phyloP scores from a whole-genome alignment of 345 rosid species.

The Arabidopsis suecica region DNA sequence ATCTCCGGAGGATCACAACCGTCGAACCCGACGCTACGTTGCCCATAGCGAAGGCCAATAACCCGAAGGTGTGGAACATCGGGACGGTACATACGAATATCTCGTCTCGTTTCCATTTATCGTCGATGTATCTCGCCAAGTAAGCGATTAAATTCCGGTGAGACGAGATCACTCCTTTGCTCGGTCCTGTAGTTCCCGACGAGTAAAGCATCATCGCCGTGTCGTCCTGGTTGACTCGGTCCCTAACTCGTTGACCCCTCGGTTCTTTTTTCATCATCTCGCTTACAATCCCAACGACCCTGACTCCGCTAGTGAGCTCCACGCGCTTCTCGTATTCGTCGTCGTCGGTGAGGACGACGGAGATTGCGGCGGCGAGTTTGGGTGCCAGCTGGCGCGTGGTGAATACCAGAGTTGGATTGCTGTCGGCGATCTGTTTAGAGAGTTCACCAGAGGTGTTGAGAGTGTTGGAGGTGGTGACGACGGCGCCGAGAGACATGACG shows the following conservation, averaged over 20 bases:
- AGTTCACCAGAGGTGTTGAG: conserved; percentile 74
- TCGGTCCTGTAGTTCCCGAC: neutral
- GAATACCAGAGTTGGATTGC: conserved; percentile 15
- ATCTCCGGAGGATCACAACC: neutral
- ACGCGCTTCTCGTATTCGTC: neutral
- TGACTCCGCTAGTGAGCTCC: neutral
- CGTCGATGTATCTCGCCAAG: neutral
- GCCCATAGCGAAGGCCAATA: neutral
- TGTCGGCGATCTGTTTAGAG: conserved; percentile 66
- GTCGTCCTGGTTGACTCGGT: conserved; percentile 68
- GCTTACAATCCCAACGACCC: conserved; percentile 44
- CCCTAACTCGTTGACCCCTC: conserved; percentile 48
- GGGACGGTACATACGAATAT: neutral
- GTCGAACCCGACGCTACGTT: neutral
- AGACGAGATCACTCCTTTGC: conserved; percentile 28
- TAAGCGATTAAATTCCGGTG: neutral
- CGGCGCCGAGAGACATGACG: conserved; percentile 84
- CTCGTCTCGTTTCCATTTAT: neutral
- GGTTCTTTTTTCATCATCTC: conserved; percentile 52
- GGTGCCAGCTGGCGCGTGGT: neutral
- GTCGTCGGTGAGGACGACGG: neutral
- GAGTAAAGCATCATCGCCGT: conserved; percentile 38
- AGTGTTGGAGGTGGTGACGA: conserved; percentile 83
- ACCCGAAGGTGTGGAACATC: conserved; percentile 1
- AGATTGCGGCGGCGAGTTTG: neutral